phyloP scores from a whole-genome alignment of 2,329 filamentous ascomycete species.

The Monosporascus sp. region DNA sequence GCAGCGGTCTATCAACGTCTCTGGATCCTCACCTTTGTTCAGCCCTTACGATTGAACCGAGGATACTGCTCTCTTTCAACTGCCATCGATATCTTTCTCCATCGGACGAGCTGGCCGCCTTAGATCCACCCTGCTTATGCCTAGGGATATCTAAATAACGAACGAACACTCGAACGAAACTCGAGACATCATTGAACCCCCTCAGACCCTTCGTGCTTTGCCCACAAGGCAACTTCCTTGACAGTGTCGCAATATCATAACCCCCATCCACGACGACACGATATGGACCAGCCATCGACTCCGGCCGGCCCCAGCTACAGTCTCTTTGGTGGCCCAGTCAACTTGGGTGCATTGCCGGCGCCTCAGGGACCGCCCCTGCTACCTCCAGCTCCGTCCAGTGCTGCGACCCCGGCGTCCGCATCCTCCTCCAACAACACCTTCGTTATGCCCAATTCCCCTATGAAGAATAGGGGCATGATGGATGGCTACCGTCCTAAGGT shows the following conservation, averaged over 20 bases:
- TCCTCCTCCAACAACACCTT: slow-evolving; percentile 71
- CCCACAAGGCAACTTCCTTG: no score
- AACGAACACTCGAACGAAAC: no score
- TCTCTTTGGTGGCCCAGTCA: slow-evolving; percentile 26
- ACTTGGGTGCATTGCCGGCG: slow-evolving; percentile 12
- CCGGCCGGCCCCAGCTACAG: slow-evolving; percentile 18
- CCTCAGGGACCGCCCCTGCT: slow-evolving; percentile 20
- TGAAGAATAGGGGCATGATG: slow-evolving; percentile 57
- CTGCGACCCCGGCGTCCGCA: slow-evolving; percentile 41
- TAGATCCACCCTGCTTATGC: no score
- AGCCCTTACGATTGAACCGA: no score
- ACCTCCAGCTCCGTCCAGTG: slow-evolving; percentile 29
- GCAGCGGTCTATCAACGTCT: no score
- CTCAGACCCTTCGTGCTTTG: no score
- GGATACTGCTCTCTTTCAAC: neutral
- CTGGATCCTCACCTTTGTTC: no score
- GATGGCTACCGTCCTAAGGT: slow-evolving; percentile 84
- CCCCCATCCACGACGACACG: neutral
- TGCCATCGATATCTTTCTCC: neutral
- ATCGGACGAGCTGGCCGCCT: neutral
- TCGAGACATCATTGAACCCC: no score
- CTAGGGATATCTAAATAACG: no score
- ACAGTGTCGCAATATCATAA: no score
- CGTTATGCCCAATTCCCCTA: slow-evolving; percentile 83
- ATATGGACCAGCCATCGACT: slow-evolving; percentile 24